phyloP scores from a whole-genome alignment of 2,329 filamentous ascomycete genomes.

The Aphanocladium album region DNA sequence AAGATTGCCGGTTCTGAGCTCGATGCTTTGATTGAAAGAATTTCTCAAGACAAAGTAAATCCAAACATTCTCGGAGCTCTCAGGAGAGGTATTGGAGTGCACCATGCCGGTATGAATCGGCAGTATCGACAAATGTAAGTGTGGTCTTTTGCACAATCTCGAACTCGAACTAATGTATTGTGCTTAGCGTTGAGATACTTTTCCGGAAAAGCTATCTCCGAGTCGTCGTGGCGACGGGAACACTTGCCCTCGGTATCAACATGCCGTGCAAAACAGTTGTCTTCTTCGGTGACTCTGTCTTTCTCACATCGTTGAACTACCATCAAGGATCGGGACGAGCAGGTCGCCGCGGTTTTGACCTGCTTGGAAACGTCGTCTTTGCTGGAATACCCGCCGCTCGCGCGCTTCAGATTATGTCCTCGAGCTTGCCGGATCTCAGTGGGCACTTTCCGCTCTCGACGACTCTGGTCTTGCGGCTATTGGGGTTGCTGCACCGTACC shows the following conservation, averaged over 20 bases:
- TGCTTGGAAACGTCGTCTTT: slow-evolving; percentile 78
- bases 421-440: slow-evolving; percentile 65
- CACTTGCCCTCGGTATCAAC: slow-evolving; percentile 72
- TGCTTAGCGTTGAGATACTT: slow-evolving; percentile 58
- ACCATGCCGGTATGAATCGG: slow-evolving; percentile 76
- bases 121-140: slow-evolving; percentile 64
- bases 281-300: slow-evolving; percentile 69
- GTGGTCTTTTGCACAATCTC: too few relatives aligned
- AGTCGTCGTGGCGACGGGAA: slow-evolving; percentile 70
- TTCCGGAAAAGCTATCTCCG: slow-evolving; percentile 68
- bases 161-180: slow-evolving; percentile 10
- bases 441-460: slow-evolving; percentile 77
- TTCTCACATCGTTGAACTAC: slow-evolving; percentile 69
- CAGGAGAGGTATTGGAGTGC: slow-evolving; percentile 65
- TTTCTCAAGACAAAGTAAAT: slow-evolving; percentile 46
- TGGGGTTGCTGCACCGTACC: slow-evolving; percentile 62
- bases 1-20: slow-evolving; percentile 56
- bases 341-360: slow-evolving; percentile 73
- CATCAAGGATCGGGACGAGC: slow-evolving; percentile 73
- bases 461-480: slow-evolving; percentile 63
- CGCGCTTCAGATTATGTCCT: slow-evolving; percentile 65
- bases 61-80: slow-evolving; percentile 56
- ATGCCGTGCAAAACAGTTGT: slow-evolving; percentile 81
- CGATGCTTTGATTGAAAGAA: slow-evolving; percentile 44
- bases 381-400: slow-evolving; percentile 58